These are phyloP conservation scores for Cruciata laevipes DNA, from an alignment of 257 asterid species.

Conservation along the genomic window DNA sequence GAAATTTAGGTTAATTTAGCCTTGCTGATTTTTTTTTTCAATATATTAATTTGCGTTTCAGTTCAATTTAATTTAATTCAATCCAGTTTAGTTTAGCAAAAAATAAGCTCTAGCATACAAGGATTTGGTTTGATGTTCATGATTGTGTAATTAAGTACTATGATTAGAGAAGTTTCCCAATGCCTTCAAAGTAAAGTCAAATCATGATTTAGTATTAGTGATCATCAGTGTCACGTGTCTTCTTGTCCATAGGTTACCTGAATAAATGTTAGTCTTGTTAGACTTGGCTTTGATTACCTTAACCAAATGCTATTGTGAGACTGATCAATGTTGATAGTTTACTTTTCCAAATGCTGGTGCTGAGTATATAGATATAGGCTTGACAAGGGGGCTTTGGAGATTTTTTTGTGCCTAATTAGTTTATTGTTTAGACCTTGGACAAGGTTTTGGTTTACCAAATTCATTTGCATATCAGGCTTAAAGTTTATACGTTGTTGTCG, in stretches of 20 bases:
- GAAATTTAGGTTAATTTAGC: too few species aligned
- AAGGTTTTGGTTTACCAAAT: conserved; percentile 3
- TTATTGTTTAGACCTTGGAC: conserved; percentile 11
- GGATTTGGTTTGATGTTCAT: neutral
- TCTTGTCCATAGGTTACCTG: neutral
- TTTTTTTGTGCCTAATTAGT: neutral
- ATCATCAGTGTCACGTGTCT: neutral
- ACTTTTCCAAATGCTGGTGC: neutral
- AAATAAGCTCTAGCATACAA: too few species aligned
- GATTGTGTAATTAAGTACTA: neutral
- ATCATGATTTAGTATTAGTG: neutral
- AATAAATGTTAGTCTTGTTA: neutral
- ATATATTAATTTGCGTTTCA: too few species aligned
- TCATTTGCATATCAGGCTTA: conserved; percentile 1
- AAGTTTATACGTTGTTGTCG: neutral
- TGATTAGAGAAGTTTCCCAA: neutral
- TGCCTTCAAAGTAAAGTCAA: neutral
- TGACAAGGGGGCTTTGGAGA: neutral
- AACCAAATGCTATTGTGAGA: neutral
- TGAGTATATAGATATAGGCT: neutral
- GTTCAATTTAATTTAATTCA: too few species aligned
- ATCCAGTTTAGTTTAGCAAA: too few species aligned
- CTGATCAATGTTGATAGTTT: neutral
- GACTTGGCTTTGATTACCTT: conserved; percentile 7
- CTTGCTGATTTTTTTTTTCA: too few species aligned